Conservation (phyloP, 805 yeast species). For the Candida khao-thaluensis region DNA sequence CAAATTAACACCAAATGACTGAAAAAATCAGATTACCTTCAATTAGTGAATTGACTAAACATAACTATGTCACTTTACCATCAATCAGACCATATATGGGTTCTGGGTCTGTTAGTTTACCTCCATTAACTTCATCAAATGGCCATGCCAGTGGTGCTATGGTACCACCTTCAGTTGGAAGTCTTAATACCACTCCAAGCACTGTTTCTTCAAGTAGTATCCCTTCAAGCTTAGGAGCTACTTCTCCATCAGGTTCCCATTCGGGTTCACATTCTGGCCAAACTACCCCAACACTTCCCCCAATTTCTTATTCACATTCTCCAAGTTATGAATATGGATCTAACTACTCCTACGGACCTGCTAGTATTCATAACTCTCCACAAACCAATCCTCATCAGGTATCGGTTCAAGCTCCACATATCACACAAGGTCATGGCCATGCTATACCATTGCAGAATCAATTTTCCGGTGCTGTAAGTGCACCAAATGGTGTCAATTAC, state of each 20-base stretch:
- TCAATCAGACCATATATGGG: slow-evolving; percentile 3
- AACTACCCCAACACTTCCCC: slow-evolving; percentile 4
- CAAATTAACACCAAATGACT: no score
- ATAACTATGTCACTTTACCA: slow-evolving; percentile 13
- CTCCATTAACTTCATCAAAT: not conserved
- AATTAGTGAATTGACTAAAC: slow-evolving; percentile 24
- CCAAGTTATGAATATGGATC: slow-evolving; percentile 6
- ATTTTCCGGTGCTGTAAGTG: not conserved
- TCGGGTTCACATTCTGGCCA: not conserved
- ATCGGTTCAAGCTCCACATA: slow-evolving; percentile 1
- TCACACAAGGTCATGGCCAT: slow-evolving; percentile 2
- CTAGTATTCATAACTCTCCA: slow-evolving; percentile 1
- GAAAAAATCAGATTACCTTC: slow-evolving; percentile 25
- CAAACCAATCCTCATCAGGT: not conserved
- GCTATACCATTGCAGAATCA: not conserved
- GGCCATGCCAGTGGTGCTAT: not conserved
- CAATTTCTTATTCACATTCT: slow-evolving; percentile 7
- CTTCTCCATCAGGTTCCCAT: not conserved
- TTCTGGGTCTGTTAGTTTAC: slow-evolving; percentile 2
- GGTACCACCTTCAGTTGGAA: not conserved
- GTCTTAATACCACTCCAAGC: not conserved
- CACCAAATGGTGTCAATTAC: not conserved
- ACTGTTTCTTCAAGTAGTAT: not conserved
- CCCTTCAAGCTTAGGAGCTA: not conserved
- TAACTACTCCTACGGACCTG: slow-evolving; percentile 2